Evolutionary conservation across 2,329 filamentous ascomycete genomes (phyloP).

Genomic region (Lojkania enalia): DNA sequence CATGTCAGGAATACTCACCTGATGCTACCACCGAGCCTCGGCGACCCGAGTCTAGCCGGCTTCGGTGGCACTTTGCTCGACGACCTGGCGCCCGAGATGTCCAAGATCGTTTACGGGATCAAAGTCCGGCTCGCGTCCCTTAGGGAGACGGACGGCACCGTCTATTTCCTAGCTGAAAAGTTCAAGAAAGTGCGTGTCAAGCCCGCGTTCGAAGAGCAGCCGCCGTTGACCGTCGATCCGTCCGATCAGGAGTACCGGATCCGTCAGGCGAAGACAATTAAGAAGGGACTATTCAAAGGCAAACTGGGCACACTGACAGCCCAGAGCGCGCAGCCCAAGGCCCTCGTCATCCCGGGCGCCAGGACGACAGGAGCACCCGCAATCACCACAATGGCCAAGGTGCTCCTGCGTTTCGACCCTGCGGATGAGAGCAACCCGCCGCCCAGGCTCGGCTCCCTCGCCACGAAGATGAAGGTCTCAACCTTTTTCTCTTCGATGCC

Average conservation of each 20-base stretch:
- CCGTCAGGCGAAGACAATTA: slow-evolving; percentile 62
- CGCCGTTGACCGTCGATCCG: slow-evolving; percentile 58
- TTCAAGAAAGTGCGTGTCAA: slow-evolving; percentile 62
- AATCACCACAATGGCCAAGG: slow-evolving; percentile 58
- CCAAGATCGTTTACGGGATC: slow-evolving; percentile 61
- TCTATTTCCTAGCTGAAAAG: slow-evolving; percentile 54
- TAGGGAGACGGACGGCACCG: slow-evolving; percentile 43
- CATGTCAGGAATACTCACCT: slow-evolving; percentile 60
- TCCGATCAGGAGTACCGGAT: slow-evolving; percentile 55
- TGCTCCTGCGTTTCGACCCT: slow-evolving; percentile 65
- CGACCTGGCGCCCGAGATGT: slow-evolving; percentile 66
- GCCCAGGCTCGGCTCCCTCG: slow-evolving; percentile 57
- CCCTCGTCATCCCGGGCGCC: slow-evolving; percentile 54
- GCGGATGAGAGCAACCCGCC: slow-evolving; percentile 53
- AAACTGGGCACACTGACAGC: slow-evolving; percentile 62
- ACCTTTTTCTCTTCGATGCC: slow-evolving; percentile 61
- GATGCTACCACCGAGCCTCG: slow-evolving; percentile 63
- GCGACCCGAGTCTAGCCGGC: slow-evolving; percentile 58
- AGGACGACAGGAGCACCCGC: slow-evolving; percentile 43
- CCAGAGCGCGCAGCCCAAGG: slow-evolving; percentile 61
- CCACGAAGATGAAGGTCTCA: slow-evolving; percentile 59
- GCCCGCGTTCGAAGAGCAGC: slow-evolving; percentile 62
- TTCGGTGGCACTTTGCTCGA: slow-evolving; percentile 58
- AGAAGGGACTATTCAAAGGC: slow-evolving; percentile 62
- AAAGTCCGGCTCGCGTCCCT: slow-evolving; percentile 51